Evolutionary conservation across 306 rosid species (phyloP).

Genomic region (Lagenaria siceraria): DNA sequence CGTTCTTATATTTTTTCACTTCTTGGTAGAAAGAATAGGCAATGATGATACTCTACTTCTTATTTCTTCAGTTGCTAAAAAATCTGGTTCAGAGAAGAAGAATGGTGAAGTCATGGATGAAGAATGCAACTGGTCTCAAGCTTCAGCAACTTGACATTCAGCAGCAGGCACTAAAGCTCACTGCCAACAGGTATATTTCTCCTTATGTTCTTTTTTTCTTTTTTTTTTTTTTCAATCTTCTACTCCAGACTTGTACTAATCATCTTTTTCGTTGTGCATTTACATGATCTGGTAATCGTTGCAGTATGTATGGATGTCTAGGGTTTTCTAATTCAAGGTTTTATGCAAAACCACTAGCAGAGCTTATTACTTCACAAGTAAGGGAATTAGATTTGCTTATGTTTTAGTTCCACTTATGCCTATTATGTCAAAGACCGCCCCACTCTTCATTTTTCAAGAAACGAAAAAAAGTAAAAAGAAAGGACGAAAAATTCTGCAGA

Average conservation of each 20-base stretch:
- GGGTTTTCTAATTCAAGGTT: constrained; percentile 94
- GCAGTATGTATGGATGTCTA: constrained; percentile 98
- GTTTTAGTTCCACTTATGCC: background rate
- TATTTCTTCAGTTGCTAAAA: constrained; percentile 57
- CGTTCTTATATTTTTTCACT: background rate
- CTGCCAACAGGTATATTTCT: constrained; percentile 75
- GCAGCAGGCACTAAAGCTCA: constrained; percentile 97
- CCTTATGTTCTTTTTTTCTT: background rate
- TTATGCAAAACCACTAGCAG: constrained; percentile 95
- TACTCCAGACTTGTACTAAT: constrained; percentile 4
- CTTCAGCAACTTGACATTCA: constrained; percentile 81
- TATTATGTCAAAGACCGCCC: background rate
- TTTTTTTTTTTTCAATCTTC: background rate
- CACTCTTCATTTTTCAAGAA: background rate
- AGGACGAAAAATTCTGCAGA: background rate
- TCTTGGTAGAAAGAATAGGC: background rate
- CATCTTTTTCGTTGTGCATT: background rate
- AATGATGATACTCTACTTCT: background rate
- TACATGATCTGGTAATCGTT: constrained; percentile 12
- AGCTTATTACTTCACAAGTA: constrained; percentile 86
- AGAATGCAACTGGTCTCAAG: constrained; percentile 70
- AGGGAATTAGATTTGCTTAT: constrained; percentile 14
- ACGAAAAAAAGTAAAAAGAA: background rate
- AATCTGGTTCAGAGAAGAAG: constrained; percentile 68
- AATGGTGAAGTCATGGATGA: constrained; percentile 77